Evolutionary conservation across 345 rosid species (phyloP).

Genomic region (Heritiera fomes): DNA sequence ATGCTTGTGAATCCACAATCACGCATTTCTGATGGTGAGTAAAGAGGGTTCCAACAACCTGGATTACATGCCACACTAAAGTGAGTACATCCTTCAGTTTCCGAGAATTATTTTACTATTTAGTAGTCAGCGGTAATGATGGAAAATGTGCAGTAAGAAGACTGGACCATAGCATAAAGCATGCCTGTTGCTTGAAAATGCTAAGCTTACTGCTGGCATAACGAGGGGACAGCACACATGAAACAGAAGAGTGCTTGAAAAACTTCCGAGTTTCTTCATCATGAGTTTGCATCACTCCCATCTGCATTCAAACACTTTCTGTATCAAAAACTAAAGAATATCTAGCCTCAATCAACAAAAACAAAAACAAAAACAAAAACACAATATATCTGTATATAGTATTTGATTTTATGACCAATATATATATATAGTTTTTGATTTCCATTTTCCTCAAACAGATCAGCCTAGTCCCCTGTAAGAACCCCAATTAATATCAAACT

Average conservation of each 20-base stretch:
- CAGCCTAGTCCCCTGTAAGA: not conserved
- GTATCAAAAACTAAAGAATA: not conserved
- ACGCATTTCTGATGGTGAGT: slow-evolving; percentile 82
- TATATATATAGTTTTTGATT: not conserved
- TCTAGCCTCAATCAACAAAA: not conserved
- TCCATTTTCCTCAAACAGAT: not conserved
- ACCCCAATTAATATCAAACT: not conserved
- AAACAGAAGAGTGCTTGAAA: slow-evolving; percentile 70
- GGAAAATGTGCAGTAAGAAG: not conserved
- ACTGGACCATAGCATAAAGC: slow-evolving; percentile 35
- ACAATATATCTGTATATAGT: not conserved
- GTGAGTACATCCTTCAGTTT: slow-evolving; percentile 6
- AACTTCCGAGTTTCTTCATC: slow-evolving; percentile 75
- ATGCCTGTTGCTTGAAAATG: slow-evolving; percentile 83
- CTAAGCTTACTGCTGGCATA: slow-evolving; percentile 87
- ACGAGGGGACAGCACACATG: slow-evolving; percentile 67
- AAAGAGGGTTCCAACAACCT: slow-evolving; percentile 76
- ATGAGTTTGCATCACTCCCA: slow-evolving; percentile 75
- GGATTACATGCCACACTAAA: slow-evolving; percentile 20
- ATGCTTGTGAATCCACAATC: slow-evolving; percentile 66
- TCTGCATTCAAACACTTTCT: slow-evolving; percentile 37
- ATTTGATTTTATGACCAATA: not conserved
- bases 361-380: not conserved
- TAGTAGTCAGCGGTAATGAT: not conserved
- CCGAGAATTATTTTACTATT: not conserved